Evolutionary conservation across 352 stramenopile genomes (phyloP).

Genomic region (Phytophthora megakarya): DNA sequence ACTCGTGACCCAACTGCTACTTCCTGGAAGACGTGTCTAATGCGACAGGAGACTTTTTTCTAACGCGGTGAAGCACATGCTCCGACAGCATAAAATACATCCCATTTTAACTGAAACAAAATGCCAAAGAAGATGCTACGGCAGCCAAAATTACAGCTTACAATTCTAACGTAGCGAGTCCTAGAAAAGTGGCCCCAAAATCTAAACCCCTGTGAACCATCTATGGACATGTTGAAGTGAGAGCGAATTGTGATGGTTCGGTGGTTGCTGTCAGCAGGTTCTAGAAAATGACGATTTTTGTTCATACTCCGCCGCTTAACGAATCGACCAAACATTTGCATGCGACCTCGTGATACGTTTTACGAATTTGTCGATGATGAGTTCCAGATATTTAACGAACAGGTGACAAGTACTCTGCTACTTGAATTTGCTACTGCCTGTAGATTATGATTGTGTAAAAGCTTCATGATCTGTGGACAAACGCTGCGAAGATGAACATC

Average conservation of each 20-base stretch:
- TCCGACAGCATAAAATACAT: background rate
- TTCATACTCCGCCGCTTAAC: background rate
- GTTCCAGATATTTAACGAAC: background rate
- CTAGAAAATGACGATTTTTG: background rate
- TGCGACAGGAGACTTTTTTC: background rate
- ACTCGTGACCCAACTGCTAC: background rate
- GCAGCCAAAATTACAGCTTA: background rate
- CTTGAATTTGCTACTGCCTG: background rate
- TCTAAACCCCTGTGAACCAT: background rate
- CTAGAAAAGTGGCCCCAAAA: background rate
- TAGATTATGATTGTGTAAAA: background rate
- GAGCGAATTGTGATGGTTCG: background rate
- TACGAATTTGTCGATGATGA: background rate
- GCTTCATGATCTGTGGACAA: too few relatives aligned
- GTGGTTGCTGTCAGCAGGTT: background rate
- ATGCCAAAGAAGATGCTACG: background rate
- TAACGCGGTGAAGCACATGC: background rate
- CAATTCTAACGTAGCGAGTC: background rate
- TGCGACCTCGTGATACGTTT: background rate
- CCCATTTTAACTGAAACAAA: background rate
- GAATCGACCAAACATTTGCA: background rate
- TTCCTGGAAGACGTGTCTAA: background rate
- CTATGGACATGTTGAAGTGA: background rate
- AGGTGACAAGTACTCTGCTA: background rate
- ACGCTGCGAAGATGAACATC: conserved; percentile 11